Evolutionary conservation across 331 rosid genomes (phyloP).

Genomic region (Acacia pycnantha): DNA sequence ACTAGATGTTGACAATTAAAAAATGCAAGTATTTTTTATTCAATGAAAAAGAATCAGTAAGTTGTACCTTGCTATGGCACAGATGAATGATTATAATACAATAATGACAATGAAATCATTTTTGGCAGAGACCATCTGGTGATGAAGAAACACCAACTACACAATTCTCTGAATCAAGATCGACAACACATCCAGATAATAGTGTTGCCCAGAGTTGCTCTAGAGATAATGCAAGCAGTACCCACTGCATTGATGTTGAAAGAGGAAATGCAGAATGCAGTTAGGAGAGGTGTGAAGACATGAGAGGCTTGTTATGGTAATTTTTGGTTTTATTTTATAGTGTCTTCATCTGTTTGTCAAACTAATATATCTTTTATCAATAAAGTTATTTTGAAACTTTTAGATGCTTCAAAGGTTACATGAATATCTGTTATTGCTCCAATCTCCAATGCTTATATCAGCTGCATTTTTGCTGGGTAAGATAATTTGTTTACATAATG

Average conservation of each 20-base stretch:
- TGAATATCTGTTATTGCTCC: not conserved
- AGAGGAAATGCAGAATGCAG: conserved; percentile 22
- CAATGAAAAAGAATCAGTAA: not conserved
- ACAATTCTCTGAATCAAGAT: conserved; percentile 30
- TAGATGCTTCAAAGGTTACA: not conserved
- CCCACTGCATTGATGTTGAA: conserved; percentile 27
- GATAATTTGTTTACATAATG: not conserved
- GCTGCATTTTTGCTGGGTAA: not conserved
- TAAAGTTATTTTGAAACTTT: not conserved
- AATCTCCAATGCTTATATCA: not conserved
- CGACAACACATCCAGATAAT: conserved; percentile 26
- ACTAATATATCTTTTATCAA: conserved; percentile 3
- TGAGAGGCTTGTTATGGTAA: conserved; percentile 20
- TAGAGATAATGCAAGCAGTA: conserved; percentile 17
- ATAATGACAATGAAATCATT: conserved; percentile 2
- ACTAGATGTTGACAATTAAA: not conserved
- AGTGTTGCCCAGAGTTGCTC: conserved; percentile 23
- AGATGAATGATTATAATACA: conserved; percentile 6
- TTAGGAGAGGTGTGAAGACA: conserved; percentile 21
- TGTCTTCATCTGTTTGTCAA: conserved; percentile 11
- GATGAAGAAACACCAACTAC: conserved; percentile 34
- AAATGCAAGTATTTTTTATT: not conserved
- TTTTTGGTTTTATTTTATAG: not conserved
- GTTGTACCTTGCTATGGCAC: not conserved
- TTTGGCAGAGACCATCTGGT: conserved; percentile 24